Evolutionary conservation across 2,329 filamentous ascomycete species (phyloP), one percentile per base, ranked within the genome.

Genomic region (Cordyceps militaris): DNA sequence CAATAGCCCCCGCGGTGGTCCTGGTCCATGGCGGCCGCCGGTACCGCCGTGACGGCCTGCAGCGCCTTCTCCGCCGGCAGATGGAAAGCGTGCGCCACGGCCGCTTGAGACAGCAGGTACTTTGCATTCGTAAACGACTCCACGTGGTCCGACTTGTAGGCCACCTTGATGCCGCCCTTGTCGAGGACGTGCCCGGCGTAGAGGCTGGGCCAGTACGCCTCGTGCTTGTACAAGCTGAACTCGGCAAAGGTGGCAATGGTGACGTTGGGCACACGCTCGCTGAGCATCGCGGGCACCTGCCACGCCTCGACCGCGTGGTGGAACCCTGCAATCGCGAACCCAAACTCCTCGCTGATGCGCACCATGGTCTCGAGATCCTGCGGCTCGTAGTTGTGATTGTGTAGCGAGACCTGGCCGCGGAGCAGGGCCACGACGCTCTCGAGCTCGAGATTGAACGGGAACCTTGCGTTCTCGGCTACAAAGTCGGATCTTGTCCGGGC

Each of bases 331-430:
- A 76, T 69, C 10, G 67, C 64, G 59, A 73, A 74, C 1, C 71
- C 72, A 63, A 76, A 76, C 61, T 76, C 74, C 23, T 72, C 67
- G 36, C 69, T 73, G 60, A 76, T 70, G 8, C 66, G 67, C 13
- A 76, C 65, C 70, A 76, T 74, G 43, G 74, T 72, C 57, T 75
- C 71, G 32, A 77, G 64, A 57, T 77, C 75, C 51, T 76, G 69
- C 1, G 72, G 66, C 55, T 75, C 69, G 56, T 77, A 77, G 64
- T 74, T 76, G 65, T 77, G 75, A 44, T 75, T 69, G 56, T 77
- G 74, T 58, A 77, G 65, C 16, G 69, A 69, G 16, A 76, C 67
- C 43, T 70, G 68, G 5, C 74, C 74, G 19, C 74, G 67, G 28
- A 77, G 63, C 59, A 76, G 68, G 5, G 66, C 73, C 24, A 73